A percentile compares a stretch with the other conserved stretches of the same genome.
phyloP scores from a whole-genome alignment of 2,329 filamentous ascomycete genomes.

The Lasiodiplodia hormozganensis region DNA sequence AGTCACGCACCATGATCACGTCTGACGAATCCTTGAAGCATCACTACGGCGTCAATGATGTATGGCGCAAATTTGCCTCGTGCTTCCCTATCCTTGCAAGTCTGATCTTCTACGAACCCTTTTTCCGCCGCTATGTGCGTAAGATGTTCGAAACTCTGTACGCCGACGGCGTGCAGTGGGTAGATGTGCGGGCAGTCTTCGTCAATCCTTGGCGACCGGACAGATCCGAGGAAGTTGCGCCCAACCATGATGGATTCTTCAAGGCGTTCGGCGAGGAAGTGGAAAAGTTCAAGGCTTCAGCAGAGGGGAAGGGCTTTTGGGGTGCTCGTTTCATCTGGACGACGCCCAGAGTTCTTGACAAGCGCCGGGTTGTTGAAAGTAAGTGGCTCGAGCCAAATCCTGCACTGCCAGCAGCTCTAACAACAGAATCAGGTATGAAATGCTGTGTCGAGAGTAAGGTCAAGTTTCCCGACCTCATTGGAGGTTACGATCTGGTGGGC shows the following conservation, averaged over 20 bases:
- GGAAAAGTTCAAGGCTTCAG: slow-evolving; percentile 72
- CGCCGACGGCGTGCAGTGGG: slow-evolving; percentile 85
- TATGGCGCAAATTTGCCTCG: slow-evolving; percentile 81
- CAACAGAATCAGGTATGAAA: slow-evolving; percentile 70
- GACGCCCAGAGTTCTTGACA: slow-evolving; percentile 68
- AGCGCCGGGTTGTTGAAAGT: slow-evolving; percentile 72
- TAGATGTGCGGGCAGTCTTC: slow-evolving; percentile 82
- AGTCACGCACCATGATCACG: slow-evolving; percentile 73
- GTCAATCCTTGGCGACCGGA: slow-evolving; percentile 71
- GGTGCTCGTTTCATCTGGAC: slow-evolving; percentile 88
- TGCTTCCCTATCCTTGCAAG: slow-evolving; percentile 77
- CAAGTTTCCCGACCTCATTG: slow-evolving; percentile 77
- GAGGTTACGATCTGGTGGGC: slow-evolving; percentile 88
- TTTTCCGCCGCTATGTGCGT: slow-evolving; percentile 78
- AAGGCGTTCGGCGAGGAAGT: slow-evolving; percentile 79
- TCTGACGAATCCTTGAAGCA: slow-evolving; percentile 76
- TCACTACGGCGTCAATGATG: slow-evolving; percentile 80
- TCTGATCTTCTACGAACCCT: slow-evolving; percentile 87
- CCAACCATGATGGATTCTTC: slow-evolving; percentile 74
- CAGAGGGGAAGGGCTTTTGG: slow-evolving; percentile 80
- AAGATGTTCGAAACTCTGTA: slow-evolving; percentile 73
- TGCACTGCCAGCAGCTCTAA: not conserved
- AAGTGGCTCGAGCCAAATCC: slow-evolving; percentile 29
- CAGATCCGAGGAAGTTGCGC: slow-evolving; percentile 69
- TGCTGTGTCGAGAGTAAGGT: slow-evolving; percentile 84